These are phyloP conservation scores for Termitomyces eurrhizus DNA, from an alignment of 768 basidiomycete genomes.

Conservation along the genomic window DNA sequence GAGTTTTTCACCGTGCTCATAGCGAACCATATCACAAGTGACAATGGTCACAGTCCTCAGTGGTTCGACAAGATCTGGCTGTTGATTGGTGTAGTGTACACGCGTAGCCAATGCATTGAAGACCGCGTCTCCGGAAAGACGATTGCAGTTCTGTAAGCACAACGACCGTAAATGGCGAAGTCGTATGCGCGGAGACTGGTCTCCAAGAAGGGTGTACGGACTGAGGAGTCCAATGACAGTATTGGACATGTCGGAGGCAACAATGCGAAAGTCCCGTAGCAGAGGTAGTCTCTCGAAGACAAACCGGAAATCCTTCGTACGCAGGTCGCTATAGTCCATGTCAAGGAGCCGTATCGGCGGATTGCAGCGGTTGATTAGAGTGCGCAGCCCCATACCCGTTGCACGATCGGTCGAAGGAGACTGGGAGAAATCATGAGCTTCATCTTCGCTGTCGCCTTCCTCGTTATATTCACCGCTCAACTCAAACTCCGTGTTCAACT, in stretches of 20 bases:
- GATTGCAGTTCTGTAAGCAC: slow-evolving; percentile 58
- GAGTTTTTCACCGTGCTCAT: slow-evolving; percentile 26
- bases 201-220: slow-evolving; percentile 28
- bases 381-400: slow-evolving; percentile 76
- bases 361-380: slow-evolving; percentile 52
- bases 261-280: slow-evolving; percentile 66
- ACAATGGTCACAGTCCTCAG: slow-evolving; percentile 32
- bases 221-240: slow-evolving; percentile 58
- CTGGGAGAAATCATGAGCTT: slow-evolving; percentile 69
- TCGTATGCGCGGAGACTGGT: slow-evolving; percentile 32
- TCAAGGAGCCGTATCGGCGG: slow-evolving; percentile 65
- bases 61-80: slow-evolving; percentile 20
- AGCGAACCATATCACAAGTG: slow-evolving; percentile 34
- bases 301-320: slow-evolving; percentile 76
- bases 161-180: slow-evolving; percentile 53
- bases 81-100: slow-evolving; percentile 33
- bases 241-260: slow-evolving; percentile 80
- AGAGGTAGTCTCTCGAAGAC: slow-evolving; percentile 52
- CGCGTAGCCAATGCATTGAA: slow-evolving; percentile 50
- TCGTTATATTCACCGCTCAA: slow-evolving; percentile 39
- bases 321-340: slow-evolving; percentile 83
- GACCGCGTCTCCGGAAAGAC: slow-evolving; percentile 55
- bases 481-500: slow-evolving; percentile 61
- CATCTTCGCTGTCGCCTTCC: slow-evolving; percentile 71
- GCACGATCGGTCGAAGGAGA: slow-evolving; percentile 75